Base-by-base conservation (phyloP, 139 green algal species). In the Chlorella sp. region DNA sequence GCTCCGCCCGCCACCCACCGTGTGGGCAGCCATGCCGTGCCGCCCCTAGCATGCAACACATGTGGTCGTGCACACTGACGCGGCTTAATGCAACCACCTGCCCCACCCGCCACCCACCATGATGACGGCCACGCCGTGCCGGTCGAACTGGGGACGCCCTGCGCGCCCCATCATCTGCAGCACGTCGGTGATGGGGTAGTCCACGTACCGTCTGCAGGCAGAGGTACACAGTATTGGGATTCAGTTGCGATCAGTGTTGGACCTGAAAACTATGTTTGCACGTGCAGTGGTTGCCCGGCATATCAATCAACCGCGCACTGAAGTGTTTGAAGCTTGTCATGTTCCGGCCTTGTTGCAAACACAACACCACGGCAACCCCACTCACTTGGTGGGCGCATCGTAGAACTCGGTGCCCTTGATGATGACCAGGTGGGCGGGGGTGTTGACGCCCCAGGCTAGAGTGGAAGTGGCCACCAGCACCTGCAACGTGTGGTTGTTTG, bases 361-460 rank as follows among this genome's bases (percentile, higher is more conserved):
- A n/a, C n/a, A n/a, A n/a, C n/a, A n/a, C n/a, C n/a, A n/a, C n/a
- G n/a, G n/a, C n/a, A n/a, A n/a, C n/a, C n/a, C 8, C 51, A 41
- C 76, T 76, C 65, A 91, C 80, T 84, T 89, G 17, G 88, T 92
- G 72, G 92, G 91, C 1, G 95, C 94, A 86, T 99, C 97, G 86
- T 94, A 99, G 88, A 94, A 99, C 88, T 99, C 97, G 0, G 97
- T 99, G 76, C 97, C 97, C 90, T 99, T 99, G 92, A 99, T 95
- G 88, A 99, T 91, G 32, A 98, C 96, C 73, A 98, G 91, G 87
- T 98, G 96, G 4, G 96, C 94, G 51, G 96, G 96, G 5, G 96
- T 96, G 94, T 98, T 98, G 80, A 98, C 94, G 19, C 96, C 96
- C 96, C 96, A 99, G 36, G 96, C 96, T 36, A 98, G 93, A 2